phyloP scores from a whole-genome alignment of 305 asterid species.

The Stenogyne calaminthoides region DNA sequence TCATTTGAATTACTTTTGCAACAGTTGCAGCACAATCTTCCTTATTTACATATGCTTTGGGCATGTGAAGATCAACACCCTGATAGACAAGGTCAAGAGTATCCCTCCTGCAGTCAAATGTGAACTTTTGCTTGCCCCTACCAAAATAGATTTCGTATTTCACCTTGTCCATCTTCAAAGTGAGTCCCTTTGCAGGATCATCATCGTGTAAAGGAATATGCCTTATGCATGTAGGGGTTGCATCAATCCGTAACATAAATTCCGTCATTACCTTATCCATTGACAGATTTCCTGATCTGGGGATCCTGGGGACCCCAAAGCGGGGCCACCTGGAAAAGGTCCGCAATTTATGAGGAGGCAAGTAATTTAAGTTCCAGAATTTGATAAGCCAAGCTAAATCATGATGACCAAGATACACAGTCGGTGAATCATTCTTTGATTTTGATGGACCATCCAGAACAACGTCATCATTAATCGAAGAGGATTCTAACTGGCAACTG shows the following conservation, averaged over 20 bases:
- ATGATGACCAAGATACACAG: constrained; percentile 93
- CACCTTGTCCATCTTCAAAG: constrained; percentile 81
- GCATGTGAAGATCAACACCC: constrained; percentile 96
- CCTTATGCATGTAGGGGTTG: constrained; percentile 82
- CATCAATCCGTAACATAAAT: constrained; percentile 93
- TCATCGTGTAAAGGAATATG: constrained; percentile 92
- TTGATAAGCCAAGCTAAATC: constrained; percentile 93
- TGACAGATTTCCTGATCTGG: constrained; percentile 96
- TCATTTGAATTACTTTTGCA: constrained; percentile 74
- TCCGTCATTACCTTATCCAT: constrained; percentile 98
- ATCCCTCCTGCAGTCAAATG: constrained; percentile 84
- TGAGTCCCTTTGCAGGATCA: constrained; percentile 95
- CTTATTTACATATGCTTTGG: constrained; percentile 77
- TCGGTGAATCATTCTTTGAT: constrained; percentile 68
- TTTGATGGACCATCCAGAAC: constrained; percentile 49
- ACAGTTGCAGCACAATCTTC: constrained; percentile 70
- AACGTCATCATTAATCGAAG: constrained; percentile 46
- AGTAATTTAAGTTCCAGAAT: constrained; percentile 87
- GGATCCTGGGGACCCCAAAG: constrained; percentile 85
- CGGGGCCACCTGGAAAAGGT: constrained; percentile 99
- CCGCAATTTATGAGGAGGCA: constrained; percentile 95
- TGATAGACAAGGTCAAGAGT: constrained; percentile 95
- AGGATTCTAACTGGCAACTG: constrained; percentile 45
- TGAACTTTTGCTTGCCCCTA: constrained; percentile 89
- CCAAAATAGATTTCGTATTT: constrained; percentile 78